Conservation (phyloP, 2,329 filamentous ascomycete species). For the Aureobasidium leucospermi region DNA sequence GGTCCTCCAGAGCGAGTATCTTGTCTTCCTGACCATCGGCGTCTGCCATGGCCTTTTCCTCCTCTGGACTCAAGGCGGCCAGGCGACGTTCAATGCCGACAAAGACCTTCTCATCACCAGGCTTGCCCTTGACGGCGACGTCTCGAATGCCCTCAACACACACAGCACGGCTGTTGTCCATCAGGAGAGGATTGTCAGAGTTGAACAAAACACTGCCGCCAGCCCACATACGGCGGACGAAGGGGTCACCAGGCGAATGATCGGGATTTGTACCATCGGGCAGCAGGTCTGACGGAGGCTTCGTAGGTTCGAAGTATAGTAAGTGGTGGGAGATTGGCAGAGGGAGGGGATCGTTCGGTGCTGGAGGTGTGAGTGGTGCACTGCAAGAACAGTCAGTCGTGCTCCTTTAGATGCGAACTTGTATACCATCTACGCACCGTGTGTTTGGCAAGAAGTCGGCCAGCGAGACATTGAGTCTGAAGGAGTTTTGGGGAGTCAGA, state of each 20-base stretch:
- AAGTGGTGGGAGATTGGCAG: conserved; percentile 70
- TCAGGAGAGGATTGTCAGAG: conserved; percentile 23
- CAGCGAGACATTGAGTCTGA: conserved; percentile 59
- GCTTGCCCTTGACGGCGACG: conserved; percentile 43
- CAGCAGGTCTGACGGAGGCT: conserved; percentile 55
- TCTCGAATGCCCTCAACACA: conserved; percentile 43
- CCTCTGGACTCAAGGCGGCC: conserved; percentile 22
- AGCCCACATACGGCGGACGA: conserved; percentile 78
- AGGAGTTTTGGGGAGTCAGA: conserved; percentile 54
- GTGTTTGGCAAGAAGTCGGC: conserved; percentile 44
- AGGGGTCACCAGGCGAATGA: conserved; percentile 67
- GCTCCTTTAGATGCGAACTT: background rate
- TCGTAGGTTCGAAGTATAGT: conserved; percentile 74
- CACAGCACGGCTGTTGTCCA: conserved; percentile 33
- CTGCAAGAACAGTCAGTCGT: conserved; percentile 10
- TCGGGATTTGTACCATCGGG: conserved; percentile 77
- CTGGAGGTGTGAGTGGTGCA: conserved; percentile 23
- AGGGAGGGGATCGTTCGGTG: conserved; percentile 24
- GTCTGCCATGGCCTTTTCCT: conserved; percentile 26
- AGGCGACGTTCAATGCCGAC: conserved; percentile 53
- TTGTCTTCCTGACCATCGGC: background rate
- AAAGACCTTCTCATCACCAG: conserved; percentile 50
- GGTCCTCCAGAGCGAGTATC: conserved; percentile 21
- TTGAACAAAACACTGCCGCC: conserved; percentile 63
- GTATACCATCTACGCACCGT: conserved; percentile 14